Evolutionary conservation across 2,329 filamentous ascomycete genomes (phyloP).

Genomic region (Ceratocystis harringtonii): DNA sequence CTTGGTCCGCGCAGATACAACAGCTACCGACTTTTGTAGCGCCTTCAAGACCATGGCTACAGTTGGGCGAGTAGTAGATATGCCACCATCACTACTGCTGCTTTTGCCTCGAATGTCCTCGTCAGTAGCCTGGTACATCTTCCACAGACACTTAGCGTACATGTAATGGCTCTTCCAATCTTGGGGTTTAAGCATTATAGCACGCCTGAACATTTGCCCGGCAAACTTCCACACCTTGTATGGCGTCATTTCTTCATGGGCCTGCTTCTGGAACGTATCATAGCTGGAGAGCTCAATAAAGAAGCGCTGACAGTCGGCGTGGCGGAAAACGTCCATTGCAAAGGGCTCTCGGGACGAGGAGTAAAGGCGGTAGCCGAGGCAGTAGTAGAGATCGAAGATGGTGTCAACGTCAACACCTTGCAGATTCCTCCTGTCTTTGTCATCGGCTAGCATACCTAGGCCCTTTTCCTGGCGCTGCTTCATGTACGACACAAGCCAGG

Average conservation of each 20-base stretch:
- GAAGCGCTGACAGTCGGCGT: conserved; percentile 41
- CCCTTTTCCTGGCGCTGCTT: conserved; percentile 1
- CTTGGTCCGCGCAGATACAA: conserved; percentile 38
- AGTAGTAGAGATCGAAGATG: conserved; percentile 43
- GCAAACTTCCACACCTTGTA: conserved; percentile 49
- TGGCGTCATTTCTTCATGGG: conserved; percentile 42
- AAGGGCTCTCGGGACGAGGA: conserved; percentile 47
- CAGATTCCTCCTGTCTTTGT: background rate
- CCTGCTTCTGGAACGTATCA: conserved; percentile 36
- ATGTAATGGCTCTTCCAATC: conserved; percentile 49
- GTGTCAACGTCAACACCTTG: conserved; percentile 13
- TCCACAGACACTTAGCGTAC: conserved; percentile 48
- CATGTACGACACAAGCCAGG: conserved; percentile 10
- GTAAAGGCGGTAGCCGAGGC: conserved; percentile 47
- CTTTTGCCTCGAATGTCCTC: conserved; percentile 26
- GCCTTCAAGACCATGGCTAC: conserved; percentile 32
- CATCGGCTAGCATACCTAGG: conserved; percentile 21
- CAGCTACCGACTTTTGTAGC: conserved; percentile 36
- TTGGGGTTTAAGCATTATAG: conserved; percentile 37
- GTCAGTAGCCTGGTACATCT: conserved; percentile 42
- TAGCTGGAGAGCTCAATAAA: conserved; percentile 37
- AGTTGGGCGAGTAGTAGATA: conserved; percentile 23
- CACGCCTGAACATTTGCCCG: conserved; percentile 40
- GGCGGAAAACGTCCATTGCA: conserved; percentile 46
- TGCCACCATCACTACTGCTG: conserved; percentile 11